Conservation (phyloP, 306 rosid species). For the Rubus parviflorus region DNA sequence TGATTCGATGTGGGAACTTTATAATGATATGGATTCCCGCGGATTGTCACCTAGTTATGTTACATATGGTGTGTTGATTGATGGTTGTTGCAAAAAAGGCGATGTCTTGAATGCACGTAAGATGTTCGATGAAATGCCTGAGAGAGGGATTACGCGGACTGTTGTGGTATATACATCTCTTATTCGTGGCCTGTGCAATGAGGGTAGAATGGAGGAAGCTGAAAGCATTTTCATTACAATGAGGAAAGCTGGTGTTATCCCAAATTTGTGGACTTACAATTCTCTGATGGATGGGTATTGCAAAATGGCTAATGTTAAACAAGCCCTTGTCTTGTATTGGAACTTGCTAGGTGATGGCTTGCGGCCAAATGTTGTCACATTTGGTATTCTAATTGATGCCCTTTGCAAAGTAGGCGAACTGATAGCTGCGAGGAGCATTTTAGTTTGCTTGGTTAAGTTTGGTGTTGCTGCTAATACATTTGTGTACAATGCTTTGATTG, state of each 20-base stretch:
- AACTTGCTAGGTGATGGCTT: conserved; percentile 43
- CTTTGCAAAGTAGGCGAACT: conserved; percentile 53
- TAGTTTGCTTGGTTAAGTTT: conserved; percentile 51
- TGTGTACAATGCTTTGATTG: conserved; percentile 63
- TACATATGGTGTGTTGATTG: conserved; percentile 57
- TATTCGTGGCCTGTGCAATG: conserved; percentile 48
- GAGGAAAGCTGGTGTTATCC: conserved; percentile 46
- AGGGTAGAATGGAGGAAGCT: conserved; percentile 50
- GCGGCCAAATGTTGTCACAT: conserved; percentile 57
- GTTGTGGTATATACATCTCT: conserved; percentile 57
- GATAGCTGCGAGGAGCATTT: conserved; percentile 42
- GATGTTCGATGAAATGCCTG: conserved; percentile 62
- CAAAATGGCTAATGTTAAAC: conserved; percentile 44
- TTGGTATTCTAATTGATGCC: conserved; percentile 50
- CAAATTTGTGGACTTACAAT: conserved; percentile 60
- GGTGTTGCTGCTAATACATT: conserved; percentile 49
- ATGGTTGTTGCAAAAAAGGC: conserved; percentile 43
- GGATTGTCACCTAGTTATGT: conserved; percentile 53
- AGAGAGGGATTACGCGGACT: conserved; percentile 39
- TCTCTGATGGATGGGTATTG: conserved; percentile 71
- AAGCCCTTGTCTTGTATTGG: conserved; percentile 42
- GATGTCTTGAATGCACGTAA: conserved; percentile 33
- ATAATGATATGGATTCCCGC: conserved; percentile 38
- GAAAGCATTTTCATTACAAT: conserved; percentile 41
- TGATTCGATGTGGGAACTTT: conserved; percentile 50